Percentiles rank a stretch among this genome's conserved stretches.
Conservation (phyloP, 2,329 filamentous ascomycete species). For the Penicillium occitanis region DNA sequence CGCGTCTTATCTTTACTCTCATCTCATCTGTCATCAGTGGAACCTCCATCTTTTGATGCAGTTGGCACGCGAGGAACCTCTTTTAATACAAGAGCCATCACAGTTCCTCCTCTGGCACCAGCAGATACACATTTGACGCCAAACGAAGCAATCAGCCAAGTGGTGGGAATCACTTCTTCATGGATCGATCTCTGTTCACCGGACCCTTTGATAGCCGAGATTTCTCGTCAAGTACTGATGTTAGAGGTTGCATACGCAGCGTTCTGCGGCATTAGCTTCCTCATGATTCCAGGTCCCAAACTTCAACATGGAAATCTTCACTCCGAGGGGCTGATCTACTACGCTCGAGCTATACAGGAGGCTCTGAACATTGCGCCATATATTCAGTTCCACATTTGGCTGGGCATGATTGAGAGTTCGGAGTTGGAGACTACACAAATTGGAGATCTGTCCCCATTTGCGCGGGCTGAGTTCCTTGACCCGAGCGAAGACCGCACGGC, state of each 20-base stretch:
- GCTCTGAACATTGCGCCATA: conserved; percentile 72
- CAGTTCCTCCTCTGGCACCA: conserved; percentile 43
- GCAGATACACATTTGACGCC: conserved; percentile 66
- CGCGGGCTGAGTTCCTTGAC: conserved; percentile 41
- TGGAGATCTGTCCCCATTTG: conserved; percentile 46
- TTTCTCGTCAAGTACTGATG: conserved; percentile 86
- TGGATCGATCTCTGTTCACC: conserved; percentile 90
- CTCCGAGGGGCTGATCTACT: conserved; percentile 63
- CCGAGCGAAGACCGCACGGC: conserved; percentile 37
- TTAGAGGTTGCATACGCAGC: conserved; percentile 92
- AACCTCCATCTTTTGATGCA: conserved; percentile 36
- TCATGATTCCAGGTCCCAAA: conserved; percentile 77
- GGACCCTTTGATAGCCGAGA: conserved; percentile 77
- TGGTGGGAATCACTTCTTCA: conserved; percentile 77
- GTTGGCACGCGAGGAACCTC: conserved; percentile 42
- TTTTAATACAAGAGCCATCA: conserved; percentile 41
- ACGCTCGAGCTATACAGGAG: conserved; percentile 80
- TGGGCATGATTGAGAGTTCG: conserved; percentile 79
- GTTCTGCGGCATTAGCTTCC: conserved; percentile 84
- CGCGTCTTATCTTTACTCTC: conserved; percentile 56
- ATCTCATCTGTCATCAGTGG: conserved; percentile 49
- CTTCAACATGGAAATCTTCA: conserved; percentile 56
- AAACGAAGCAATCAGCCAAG: conserved; percentile 75
- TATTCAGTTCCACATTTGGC: conserved; percentile 74
- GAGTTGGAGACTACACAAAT: conserved; percentile 52